Evolutionary conservation across 202 grass and related monocot species (phyloP), one percentile per base, ranked within the genome.

Genomic region (Panicum hallii): DNA sequence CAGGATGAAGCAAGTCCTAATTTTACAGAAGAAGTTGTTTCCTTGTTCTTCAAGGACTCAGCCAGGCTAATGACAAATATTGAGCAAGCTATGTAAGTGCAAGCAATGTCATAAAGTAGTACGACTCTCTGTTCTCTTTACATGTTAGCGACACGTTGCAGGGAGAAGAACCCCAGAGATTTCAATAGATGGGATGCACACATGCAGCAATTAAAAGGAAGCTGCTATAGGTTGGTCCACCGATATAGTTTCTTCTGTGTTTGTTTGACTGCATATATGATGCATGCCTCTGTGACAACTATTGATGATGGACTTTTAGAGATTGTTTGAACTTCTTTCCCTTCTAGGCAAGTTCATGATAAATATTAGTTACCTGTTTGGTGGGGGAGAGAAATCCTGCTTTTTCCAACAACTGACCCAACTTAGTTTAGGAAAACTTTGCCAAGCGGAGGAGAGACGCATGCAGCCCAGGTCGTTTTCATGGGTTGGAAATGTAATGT

Each of bases 1-100:
- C 91, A 99, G 78, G 93, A 99, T 80, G 96, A 99, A 83, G 61
- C 75, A 61, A 99, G 86, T 83, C 93, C 96, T 53, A 92, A 99
- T 78, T 99, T 95, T 90, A 84, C 89, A 19, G 91, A 95, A 79
- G 95, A 98, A 87, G 96, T 98, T 43, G 96, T 92, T 65, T 87
- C 90, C 43, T 89, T 93, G 84, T 99, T 95, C 72, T 91, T 95
- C 57, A 94, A 89, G 81, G 91, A 99, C 63, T 99, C 93, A 32
- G 23, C 88, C 3, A 88, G 96, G 66, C 48, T 92, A 85, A 81
- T 94, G 55, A 38, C 89, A 71, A 99, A 95, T 74, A 92, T 95
- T 70, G 96, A 94, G 83, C 96, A 92, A 87, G 86, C 93, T 77
- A 80, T 99, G 96, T 95, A 85, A 88, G 90, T 82, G 60, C 32